phyloP scores from a whole-genome alignment of 2,329 filamentous ascomycete genomes.

The Ophidiomyces ophidiicola region DNA sequence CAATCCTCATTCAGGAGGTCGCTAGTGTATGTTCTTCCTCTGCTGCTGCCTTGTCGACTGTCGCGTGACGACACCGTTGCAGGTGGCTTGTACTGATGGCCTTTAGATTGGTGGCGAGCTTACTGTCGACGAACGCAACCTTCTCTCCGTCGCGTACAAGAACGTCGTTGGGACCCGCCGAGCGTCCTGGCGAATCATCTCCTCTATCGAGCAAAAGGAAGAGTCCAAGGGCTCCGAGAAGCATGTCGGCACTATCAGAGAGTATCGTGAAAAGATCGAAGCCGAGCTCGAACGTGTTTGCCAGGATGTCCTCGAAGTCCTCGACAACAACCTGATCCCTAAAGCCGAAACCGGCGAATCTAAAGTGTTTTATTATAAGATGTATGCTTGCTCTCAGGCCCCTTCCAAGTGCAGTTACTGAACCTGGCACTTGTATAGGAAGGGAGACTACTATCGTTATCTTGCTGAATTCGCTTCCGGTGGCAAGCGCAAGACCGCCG shows the following conservation, averaged over 20 bases:
- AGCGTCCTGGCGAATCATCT: slow-evolving; percentile 98
- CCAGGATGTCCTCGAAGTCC: slow-evolving; percentile 91
- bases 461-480: slow-evolving; percentile 86
- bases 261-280: slow-evolving; percentile 98
- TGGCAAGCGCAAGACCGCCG: slow-evolving; percentile 81
- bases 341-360: slow-evolving; percentile 94
- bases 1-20: slow-evolving; percentile 55
- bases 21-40: slow-evolving; percentile 57
- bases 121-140: slow-evolving; percentile 65
- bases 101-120: slow-evolving; percentile 53
- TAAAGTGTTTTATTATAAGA: slow-evolving; percentile 99
- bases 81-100: slow-evolving; percentile 16
- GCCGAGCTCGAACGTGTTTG: slow-evolving; percentile 93
- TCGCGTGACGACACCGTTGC: slow-evolving; percentile 13
- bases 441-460: slow-evolving; percentile 95
- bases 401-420: slow-evolving; percentile 4
- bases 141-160: slow-evolving; percentile 98
- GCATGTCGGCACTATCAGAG: slow-evolving; percentile 85
- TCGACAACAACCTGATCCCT: slow-evolving; percentile 86
- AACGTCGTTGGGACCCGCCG: slow-evolving; percentile 97
- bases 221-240: slow-evolving; percentile 96
- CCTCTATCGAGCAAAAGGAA: slow-evolving; percentile 99
- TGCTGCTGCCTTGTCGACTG: slow-evolving; percentile 10
- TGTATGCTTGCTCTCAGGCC: slow-evolving; percentile 48
- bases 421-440: slow-evolving; percentile 45